Evolutionary conservation across 148 eudicot genomes (phyloP).

Genomic region (Chenopodium suecicum): DNA sequence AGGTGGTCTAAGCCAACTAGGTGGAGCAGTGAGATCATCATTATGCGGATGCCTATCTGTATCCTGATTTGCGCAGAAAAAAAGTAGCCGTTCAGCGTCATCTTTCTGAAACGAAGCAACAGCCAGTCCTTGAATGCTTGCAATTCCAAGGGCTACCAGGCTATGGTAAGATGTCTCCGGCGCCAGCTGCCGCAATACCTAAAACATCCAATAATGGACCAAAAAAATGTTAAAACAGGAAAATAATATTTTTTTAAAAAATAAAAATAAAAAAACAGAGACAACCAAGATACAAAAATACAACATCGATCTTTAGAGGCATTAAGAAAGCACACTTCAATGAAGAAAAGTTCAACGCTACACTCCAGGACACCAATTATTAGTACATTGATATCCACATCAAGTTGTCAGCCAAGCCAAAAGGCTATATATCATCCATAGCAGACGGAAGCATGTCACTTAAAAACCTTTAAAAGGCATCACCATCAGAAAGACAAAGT

Average conservation of each 20-base stretch:
- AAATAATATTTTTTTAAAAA: too few relatives aligned
- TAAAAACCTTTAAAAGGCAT: neutral
- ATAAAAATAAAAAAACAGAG: neutral
- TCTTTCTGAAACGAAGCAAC: slow-evolving; percentile 85
- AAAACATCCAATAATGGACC: slow-evolving; percentile 16
- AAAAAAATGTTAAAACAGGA: neutral
- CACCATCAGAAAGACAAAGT: neutral
- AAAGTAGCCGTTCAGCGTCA: slow-evolving; percentile 81
- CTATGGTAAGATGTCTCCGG: slow-evolving; percentile 81
- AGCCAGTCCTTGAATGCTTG: slow-evolving; percentile 82
- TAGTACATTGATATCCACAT: neutral
- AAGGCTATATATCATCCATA: neutral
- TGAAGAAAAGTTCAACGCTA: neutral
- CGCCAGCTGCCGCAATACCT: slow-evolving; percentile 96
- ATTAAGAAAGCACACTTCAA: neutral
- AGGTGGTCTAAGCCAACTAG: slow-evolving; percentile 88
- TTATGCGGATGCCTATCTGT: slow-evolving; percentile 30
- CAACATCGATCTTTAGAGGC: neutral
- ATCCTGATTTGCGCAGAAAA: slow-evolving; percentile 49
- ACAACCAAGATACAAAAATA: neutral
- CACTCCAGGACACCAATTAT: neutral
- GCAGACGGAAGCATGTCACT: neutral
- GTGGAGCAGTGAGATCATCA: slow-evolving; percentile 40
- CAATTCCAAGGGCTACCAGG: slow-evolving; percentile 85
- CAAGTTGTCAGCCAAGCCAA: neutral